Evolutionary conservation across 2,329 filamentous ascomycete species (phyloP), one percentile per base, ranked within the genome.

Genomic region (Paracoccidioides brasiliensis): DNA sequence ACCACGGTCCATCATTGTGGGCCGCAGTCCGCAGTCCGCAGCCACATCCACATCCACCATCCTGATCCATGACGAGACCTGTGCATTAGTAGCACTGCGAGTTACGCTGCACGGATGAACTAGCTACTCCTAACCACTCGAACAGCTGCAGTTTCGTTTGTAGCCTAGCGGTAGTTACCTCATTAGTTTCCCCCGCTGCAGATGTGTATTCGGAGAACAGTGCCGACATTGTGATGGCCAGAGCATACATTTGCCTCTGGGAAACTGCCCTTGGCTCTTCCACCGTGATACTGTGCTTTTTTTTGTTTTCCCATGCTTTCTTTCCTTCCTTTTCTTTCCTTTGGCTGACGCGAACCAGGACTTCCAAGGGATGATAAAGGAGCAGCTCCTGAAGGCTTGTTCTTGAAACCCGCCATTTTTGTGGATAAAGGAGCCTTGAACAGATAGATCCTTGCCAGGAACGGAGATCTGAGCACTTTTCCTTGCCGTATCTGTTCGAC

Each of bases 401-500:
- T 22, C 22, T 22, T 22, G 22, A 22, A 22, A 22, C 22, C 22
- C 22, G 22, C 22, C 22, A 1, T 22, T 22, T 22, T 22, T 22
- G 22, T 22, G 22, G 22, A 22, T 22, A 22, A 22, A 22, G 22
- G 22, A 22, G 22, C 22, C 22, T 22, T 22, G 22, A 22, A 22
- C 22, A 22, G 22, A 12, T 45, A 12, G 32, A 45, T 12, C 43
- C 43, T 12, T 45, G 43, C 8, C 12, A 32, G 9, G 8, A 45
- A 28, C 8, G 41, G 43, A 32, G 43, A 45, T 45, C 43, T 45
- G 43, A 30, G 43, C 43, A 28, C 30, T 46, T 33, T 22, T 28
- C n/a, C 37, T n/a, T 15, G 33, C 40, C 30, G 28, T 45, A 54
- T 15, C 35, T 32, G 41, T 33, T 56, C 40, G 53, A 52, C 61